Evolutionary conservation across 495 filamentous ascomycete species (phyloP).

Genomic region (Corynascus novoguineensis): DNA sequence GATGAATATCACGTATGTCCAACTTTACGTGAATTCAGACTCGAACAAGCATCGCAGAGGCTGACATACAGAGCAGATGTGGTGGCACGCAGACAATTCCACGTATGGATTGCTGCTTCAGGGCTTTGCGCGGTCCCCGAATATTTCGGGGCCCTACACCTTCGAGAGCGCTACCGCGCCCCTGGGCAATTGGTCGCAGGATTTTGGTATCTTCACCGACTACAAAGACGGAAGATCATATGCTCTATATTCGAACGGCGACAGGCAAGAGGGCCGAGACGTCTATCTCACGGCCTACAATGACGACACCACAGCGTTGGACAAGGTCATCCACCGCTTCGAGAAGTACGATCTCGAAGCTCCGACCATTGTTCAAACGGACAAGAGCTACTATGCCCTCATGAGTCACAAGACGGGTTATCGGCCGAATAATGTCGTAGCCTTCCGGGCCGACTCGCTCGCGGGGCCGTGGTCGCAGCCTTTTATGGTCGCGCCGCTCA

Average conservation of each 20-base stretch:
- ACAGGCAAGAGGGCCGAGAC: conserved; percentile 36
- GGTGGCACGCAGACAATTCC: conserved; percentile 46
- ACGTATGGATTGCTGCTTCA: conserved; percentile 41
- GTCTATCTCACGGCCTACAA: conserved; percentile 41
- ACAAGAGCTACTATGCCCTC: conserved; percentile 40
- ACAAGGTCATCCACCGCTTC: conserved; percentile 38
- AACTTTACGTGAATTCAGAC: neutral
- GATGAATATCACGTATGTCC: conserved; percentile 35
- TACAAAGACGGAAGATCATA: conserved; percentile 40
- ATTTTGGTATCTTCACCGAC: conserved; percentile 44
- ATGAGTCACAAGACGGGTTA: conserved; percentile 48
- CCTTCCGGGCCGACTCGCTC: conserved; percentile 43
- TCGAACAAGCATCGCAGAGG: neutral
- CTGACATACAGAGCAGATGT: conserved; percentile 33
- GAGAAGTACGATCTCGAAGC: conserved; percentile 45
- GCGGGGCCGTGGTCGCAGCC: conserved; percentile 50
- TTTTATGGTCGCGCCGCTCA: conserved; percentile 42
- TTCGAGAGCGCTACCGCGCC: conserved; percentile 39
- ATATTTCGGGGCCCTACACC: conserved; percentile 36
- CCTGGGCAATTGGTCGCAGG: conserved; percentile 44
- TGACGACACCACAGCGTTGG: conserved; percentile 30
- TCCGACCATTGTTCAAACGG: conserved; percentile 41
- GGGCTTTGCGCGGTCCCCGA: conserved; percentile 37
- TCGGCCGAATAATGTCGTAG: conserved; percentile 44
- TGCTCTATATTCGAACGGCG: conserved; percentile 42